phyloP scores from a whole-genome alignment of 2,329 filamentous ascomycete species.

The Xylaria sp. region DNA sequence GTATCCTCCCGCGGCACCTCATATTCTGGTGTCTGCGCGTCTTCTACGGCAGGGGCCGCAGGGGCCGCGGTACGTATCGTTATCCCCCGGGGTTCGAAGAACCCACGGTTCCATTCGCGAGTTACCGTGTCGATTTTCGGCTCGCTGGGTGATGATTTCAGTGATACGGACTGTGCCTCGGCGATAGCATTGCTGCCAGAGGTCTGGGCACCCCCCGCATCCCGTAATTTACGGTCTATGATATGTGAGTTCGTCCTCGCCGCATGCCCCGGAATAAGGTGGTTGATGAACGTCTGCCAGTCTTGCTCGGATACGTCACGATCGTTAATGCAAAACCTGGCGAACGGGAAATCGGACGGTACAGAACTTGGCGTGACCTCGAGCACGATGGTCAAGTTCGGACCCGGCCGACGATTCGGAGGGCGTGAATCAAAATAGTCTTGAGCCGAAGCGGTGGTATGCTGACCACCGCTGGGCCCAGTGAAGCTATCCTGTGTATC shows the following conservation, averaged over 20 bases:
- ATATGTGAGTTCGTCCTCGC: conserved; percentile 52
- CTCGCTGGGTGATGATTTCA: conserved; percentile 38
- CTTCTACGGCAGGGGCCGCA: conserved; percentile 18
- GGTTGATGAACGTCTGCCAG: conserved; percentile 65
- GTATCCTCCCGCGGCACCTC: not conserved
- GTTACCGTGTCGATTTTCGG: conserved; percentile 49
- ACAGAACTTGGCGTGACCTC: conserved; percentile 44
- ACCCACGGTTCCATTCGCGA: conserved; percentile 62
- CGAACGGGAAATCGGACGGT: conserved; percentile 53
- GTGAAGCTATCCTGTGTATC: conserved; percentile 41
- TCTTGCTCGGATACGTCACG: conserved; percentile 58
- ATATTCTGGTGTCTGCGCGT: conserved; percentile 4
- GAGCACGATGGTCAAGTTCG: conserved; percentile 43
- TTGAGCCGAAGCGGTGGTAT: conserved; percentile 43
- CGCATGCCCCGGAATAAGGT: conserved; percentile 57
- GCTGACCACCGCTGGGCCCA: conserved; percentile 37
- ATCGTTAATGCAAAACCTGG: conserved; percentile 42
- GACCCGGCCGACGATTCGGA: conserved; percentile 17
- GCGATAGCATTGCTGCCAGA: conserved; percentile 42
- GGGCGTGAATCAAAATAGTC: conserved; percentile 56
- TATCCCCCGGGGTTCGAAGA: conserved; percentile 59
- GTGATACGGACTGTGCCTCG: conserved; percentile 50
- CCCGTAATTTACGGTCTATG: conserved; percentile 55
- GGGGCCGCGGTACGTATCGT: conserved; percentile 44
- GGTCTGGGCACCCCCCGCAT: conserved; percentile 44